phyloP scores from a whole-genome alignment of 345 rosid species.

The Hibiscus mutabilis region DNA sequence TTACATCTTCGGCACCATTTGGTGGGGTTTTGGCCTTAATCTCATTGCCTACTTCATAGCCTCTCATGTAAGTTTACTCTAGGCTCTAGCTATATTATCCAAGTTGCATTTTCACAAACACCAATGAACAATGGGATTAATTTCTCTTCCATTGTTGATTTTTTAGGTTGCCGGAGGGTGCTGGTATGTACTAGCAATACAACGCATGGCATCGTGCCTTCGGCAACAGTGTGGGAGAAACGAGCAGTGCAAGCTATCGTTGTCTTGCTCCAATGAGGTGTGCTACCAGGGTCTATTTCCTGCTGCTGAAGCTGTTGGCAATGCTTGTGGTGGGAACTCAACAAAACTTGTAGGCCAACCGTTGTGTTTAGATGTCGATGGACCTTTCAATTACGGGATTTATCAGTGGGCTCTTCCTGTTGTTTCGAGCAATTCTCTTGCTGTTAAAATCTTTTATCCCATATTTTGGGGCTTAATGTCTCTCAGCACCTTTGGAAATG shows the following conservation, averaged over 20 bases:
- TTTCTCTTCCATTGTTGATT: neutral
- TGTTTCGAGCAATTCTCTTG: neutral
- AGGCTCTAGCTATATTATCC: neutral
- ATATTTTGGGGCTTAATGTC: neutral
- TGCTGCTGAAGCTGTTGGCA: constrained; percentile 16
- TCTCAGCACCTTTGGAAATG: constrained; percentile 46
- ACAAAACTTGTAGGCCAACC: neutral
- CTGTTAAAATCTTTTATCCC: neutral
- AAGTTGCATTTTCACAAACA: neutral
- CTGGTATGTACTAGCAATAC: constrained; percentile 56
- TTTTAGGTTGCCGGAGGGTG: constrained; percentile 56
- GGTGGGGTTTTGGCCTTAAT: neutral
- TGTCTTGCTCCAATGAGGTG: constrained; percentile 37
- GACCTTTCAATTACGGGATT: neutral
- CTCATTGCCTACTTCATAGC: neutral
- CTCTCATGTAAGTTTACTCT: neutral
- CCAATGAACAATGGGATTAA: neutral
- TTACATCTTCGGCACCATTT: neutral
- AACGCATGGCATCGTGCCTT: constrained; percentile 40
- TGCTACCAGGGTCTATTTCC: constrained; percentile 27
- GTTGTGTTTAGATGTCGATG: neutral
- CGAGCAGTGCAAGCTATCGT: constrained; percentile 22
- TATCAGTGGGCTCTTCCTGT: neutral
- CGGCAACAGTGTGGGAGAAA: constrained; percentile 28
- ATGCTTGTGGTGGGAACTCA: constrained; percentile 9